Evolutionary conservation across 179 eudicot species (phyloP).

Genomic region (Kewa caespitosa): DNA sequence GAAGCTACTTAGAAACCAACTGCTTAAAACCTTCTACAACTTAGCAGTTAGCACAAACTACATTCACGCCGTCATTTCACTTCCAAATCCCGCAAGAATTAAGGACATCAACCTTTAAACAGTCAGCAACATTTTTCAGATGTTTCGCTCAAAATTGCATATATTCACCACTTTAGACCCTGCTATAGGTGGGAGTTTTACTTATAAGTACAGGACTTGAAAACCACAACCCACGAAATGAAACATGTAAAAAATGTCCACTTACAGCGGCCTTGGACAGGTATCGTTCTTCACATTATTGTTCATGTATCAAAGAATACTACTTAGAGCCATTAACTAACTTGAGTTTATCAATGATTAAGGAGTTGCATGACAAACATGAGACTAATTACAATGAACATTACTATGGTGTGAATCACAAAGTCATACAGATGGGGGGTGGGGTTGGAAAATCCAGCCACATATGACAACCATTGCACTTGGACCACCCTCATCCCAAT

Average conservation of each 20-base stretch:
- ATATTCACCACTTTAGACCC: too few relatives aligned
- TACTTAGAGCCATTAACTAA: not conserved
- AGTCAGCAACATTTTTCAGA: too few relatives aligned
- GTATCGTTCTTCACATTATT: not conserved
- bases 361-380: not conserved
- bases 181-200: too few relatives aligned
- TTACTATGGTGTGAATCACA: not conserved
- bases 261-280: not conserved
- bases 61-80: too few relatives aligned
- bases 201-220: too few relatives aligned
- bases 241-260: not conserved
- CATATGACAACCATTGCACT: constrained; percentile 20
- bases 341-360: not conserved
- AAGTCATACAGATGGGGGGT: too few relatives aligned
- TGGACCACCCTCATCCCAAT: constrained; percentile 32
- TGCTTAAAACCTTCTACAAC: too few relatives aligned
- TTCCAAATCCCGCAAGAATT: too few relatives aligned
- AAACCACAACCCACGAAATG: not conserved
- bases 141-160: too few relatives aligned
- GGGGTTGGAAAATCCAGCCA: constrained; percentile 11
- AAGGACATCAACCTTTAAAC: too few relatives aligned
- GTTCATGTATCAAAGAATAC: not conserved
- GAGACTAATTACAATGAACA: constrained; percentile 8
- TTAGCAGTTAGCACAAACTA: too few relatives aligned
- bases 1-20: too few relatives aligned